These are phyloP conservation scores for cucumber (Cucumis sativus) DNA, from an alignment of 306 rosid genomes.

Conservation along the genomic window DNA sequence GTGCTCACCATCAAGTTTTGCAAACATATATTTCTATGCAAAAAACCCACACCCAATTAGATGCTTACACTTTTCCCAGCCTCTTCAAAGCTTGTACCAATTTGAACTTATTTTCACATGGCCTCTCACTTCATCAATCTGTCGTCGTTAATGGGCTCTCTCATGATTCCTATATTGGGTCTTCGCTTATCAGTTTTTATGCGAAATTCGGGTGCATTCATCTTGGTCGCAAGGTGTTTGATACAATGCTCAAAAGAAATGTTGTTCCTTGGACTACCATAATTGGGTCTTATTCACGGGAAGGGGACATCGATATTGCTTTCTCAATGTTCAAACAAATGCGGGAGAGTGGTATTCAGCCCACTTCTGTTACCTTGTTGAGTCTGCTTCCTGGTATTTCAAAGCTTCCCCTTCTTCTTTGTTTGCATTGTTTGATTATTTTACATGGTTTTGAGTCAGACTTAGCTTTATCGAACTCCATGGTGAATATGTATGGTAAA, in stretches of 20 bases:
- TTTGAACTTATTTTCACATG: not conserved
- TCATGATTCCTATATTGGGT: slow-evolving; percentile 7
- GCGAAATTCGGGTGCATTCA: slow-evolving; percentile 4
- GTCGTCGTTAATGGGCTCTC: slow-evolving; percentile 9
- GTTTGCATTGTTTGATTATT: slow-evolving; percentile 8
- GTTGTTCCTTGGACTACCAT: slow-evolving; percentile 17
- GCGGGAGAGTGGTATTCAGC: slow-evolving; percentile 7
- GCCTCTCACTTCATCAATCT: slow-evolving; percentile 9
- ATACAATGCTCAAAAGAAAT: slow-evolving; percentile 13
- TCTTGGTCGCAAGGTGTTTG: slow-evolving; percentile 8
- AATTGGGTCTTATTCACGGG: slow-evolving; percentile 8
- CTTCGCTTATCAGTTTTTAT: slow-evolving; percentile 12
- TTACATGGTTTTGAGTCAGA: slow-evolving; percentile 8
- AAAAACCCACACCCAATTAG: not conserved
- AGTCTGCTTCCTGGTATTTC: not conserved
- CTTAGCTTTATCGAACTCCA: slow-evolving; percentile 5
- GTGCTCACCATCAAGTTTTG: slow-evolving; percentile 7
- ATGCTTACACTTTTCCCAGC: slow-evolving; percentile 10
- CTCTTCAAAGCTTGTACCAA: slow-evolving; percentile 12
- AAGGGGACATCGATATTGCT: not conserved
- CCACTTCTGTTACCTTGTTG: slow-evolving; percentile 9
- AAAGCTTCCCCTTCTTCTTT: slow-evolving; percentile 8
- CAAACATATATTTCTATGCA: slow-evolving; percentile 1
- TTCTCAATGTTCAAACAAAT: slow-evolving; percentile 5
- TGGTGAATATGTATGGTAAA: slow-evolving; percentile 9